phyloP scores from a whole-genome alignment of 352 stramenopile genomes.

The Phytophthora aleatoria region DNA sequence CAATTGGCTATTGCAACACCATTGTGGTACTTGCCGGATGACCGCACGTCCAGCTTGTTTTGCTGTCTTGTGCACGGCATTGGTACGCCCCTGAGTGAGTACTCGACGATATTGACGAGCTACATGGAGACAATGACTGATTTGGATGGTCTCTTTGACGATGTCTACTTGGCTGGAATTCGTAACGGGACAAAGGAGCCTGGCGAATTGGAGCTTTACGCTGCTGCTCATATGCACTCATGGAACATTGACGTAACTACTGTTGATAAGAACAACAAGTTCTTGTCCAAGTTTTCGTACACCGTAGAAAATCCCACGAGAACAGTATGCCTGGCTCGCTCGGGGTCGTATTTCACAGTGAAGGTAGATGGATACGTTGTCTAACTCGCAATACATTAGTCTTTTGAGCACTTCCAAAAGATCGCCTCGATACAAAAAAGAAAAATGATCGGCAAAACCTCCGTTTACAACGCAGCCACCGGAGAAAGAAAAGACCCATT shows the following conservation, averaged over 20 bases:
- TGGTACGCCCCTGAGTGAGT: neutral
- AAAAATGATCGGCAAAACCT: too few species aligned
- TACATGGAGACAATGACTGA: constrained; percentile 8
- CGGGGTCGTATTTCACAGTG: constrained; percentile 11
- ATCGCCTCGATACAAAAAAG: too few species aligned
- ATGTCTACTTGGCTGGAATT: too few species aligned
- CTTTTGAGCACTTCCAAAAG: too few species aligned
- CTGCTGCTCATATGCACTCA: constrained; percentile 5
- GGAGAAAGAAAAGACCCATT: neutral
- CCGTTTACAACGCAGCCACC: constrained; percentile 19
- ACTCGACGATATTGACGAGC: neutral
- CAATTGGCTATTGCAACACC: neutral
- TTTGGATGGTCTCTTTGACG: too few species aligned
- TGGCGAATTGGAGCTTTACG: constrained; percentile 5
- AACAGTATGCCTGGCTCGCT: constrained; percentile 2
- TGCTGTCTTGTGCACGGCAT: neutral
- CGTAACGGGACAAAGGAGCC: neutral
- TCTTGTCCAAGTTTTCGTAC: constrained; percentile 13
- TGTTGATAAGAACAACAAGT: constrained; percentile 9
- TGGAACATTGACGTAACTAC: constrained; percentile 16
- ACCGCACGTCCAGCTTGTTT: too few species aligned
- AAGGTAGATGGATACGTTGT: constrained; percentile 16
- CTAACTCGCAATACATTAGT: too few species aligned
- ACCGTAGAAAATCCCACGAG: constrained; percentile 9
- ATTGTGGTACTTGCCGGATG: constrained; percentile 2